Evolutionary conservation across 2,329 filamentous ascomycete genomes (phyloP), one percentile per base, ranked within the genome.

Genomic region (Celoporthe dispersa): DNA sequence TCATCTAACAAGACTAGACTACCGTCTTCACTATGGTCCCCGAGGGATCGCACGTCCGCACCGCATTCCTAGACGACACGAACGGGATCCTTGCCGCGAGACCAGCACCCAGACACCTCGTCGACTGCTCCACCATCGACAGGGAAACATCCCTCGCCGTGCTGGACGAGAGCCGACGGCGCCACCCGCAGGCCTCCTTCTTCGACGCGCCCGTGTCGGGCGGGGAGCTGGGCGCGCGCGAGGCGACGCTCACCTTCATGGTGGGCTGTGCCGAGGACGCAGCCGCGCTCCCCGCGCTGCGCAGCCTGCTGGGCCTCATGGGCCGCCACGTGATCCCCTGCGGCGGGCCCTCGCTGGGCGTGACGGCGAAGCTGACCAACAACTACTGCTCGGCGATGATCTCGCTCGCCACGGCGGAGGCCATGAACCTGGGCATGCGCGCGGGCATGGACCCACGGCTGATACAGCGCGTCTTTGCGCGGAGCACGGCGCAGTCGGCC

Each of bases 121-220:
- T 92, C 73, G 90, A 92, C 77, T 90, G 87, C 74, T 92, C 90
- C 14, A 92, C 90, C 1, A 92, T 92, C 75, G 90, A 92, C 76
- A 88, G 89, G 0, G 84, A 84, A 70, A 90, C 89, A 0, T 91
- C 88, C 7, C 67, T 70, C 25, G 51, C 69, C n/a, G 73, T 76
- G 6, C 67, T 68, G 5, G 70, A 69, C 11, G 41, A 68, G 28
- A 66, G 73, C 2, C 57, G 35, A 7, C 37, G 64, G 51, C 41
- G 65, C 19, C 68, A 67, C 33, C 73, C 73, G 7, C 66, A 61
- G 33, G 68, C 74, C 7, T 63, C 59, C 3, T 79, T 79, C 69
- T 76, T 77, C 60, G 78, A 80, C 64, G 77, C 77, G n/a, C 78
- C 78, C 1, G 77, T 80, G 4, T 77, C 75, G 0, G 78, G 78